These are phyloP conservation scores for Neoboletus magnificus DNA, from an alignment of 768 basidiomycete genomes.

Conservation along the genomic window DNA sequence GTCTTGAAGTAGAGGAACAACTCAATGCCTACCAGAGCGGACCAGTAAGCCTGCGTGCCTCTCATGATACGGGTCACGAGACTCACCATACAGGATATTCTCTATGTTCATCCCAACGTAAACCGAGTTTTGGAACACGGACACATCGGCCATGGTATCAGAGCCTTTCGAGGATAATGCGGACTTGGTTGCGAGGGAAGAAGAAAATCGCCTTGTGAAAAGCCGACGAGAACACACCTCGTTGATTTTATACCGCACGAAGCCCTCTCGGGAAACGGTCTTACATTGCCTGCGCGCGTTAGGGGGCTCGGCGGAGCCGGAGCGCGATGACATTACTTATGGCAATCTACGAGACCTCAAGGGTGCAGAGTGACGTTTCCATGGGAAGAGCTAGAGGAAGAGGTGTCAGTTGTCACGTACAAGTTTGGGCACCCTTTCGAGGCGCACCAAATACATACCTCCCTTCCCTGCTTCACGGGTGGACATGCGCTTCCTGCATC, in stretches of 20 bases:
- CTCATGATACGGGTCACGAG: neutral
- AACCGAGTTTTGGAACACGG: constrained; percentile 8
- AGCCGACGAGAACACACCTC: neutral
- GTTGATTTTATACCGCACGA: constrained; percentile 5
- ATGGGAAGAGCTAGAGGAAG: neutral
- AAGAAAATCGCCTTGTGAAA: neutral
- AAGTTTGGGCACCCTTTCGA: neutral
- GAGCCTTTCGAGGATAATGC: neutral
- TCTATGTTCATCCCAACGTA: constrained; percentile 18
- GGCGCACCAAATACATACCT: neutral
- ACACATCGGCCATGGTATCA: neutral
- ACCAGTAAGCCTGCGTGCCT: neutral
- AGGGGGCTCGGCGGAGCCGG: too few relatives aligned
- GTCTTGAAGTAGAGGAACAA: constrained; percentile 25
- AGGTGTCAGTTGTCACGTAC: neutral
- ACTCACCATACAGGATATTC: constrained; percentile 24
- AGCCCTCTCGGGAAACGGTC: neutral
- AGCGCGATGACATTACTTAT: neutral
- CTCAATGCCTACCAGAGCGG: constrained; percentile 18
- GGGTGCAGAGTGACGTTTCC: neutral
- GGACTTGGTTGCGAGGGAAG: neutral
- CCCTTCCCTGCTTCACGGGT: too few relatives aligned
- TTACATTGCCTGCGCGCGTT: neutral
- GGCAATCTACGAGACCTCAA: neutral
- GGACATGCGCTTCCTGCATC: neutral